These are phyloP conservation scores for Hypsizygus marmoreus DNA, from an alignment of 768 basidiomycete species.

Conservation along the genomic window DNA sequence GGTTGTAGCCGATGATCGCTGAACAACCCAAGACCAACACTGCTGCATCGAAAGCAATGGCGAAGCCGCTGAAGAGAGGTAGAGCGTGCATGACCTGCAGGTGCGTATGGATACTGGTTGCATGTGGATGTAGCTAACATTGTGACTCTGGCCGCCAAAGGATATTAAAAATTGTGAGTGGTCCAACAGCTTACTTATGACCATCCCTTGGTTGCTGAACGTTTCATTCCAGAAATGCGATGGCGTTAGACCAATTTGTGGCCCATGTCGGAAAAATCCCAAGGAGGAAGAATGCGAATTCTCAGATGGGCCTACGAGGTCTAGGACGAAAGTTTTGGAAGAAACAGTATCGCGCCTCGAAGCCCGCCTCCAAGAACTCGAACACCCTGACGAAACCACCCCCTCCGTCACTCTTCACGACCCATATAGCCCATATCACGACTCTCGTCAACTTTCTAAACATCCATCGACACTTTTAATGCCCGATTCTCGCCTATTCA, in stretches of 20 bases:
- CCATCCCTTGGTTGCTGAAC: constrained; percentile 8
- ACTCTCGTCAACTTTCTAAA: constrained; percentile 32
- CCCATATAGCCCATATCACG: constrained; percentile 44
- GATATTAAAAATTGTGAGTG: constrained; percentile 51
- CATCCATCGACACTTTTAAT: constrained; percentile 33
- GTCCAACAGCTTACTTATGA: not conserved
- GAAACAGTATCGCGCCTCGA: constrained; percentile 58
- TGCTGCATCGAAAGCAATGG: constrained; percentile 27
- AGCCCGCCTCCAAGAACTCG: constrained; percentile 57
- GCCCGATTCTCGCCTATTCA: constrained; percentile 29
- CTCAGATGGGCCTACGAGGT: constrained; percentile 60
- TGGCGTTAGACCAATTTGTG: constrained; percentile 62
- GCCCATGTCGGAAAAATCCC: constrained; percentile 59
- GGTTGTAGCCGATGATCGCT: constrained; percentile 40
- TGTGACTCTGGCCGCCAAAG: constrained; percentile 24
- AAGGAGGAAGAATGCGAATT: constrained; percentile 74
- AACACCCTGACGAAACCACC: constrained; percentile 48
- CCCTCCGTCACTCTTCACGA: constrained; percentile 53
- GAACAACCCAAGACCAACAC: constrained; percentile 34
- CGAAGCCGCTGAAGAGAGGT: constrained; percentile 53
- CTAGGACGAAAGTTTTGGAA: constrained; percentile 60
- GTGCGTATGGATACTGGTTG: constrained; percentile 26
- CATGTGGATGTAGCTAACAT: constrained; percentile 1
- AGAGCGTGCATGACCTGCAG: constrained; percentile 58
- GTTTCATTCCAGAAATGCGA: constrained; percentile 60